Evolutionary conservation across 257 asterid species (phyloP).

Genomic region (Scutellaria galericulata): DNA sequence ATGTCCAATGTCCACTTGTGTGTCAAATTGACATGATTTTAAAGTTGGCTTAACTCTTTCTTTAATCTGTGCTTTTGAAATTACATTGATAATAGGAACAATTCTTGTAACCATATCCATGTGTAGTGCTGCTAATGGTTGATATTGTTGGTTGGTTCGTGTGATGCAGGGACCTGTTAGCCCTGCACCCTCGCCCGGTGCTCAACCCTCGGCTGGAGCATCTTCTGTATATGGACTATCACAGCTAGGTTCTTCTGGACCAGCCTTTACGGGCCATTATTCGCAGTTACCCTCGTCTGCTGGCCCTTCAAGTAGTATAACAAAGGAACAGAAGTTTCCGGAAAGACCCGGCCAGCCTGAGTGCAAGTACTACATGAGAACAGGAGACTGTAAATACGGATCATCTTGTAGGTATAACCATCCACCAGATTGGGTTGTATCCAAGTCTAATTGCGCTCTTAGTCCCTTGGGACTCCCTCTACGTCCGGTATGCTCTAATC

Average conservation of each 20-base stretch:
- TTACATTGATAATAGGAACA: too few species aligned
- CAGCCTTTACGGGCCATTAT: conserved; percentile 59
- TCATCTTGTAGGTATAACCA: conserved; percentile 83
- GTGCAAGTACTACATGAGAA: conserved; percentile 82
- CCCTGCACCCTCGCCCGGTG: conserved; percentile 69
- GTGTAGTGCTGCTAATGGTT: conserved; percentile 21
- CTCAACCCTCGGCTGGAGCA: conserved; percentile 59
- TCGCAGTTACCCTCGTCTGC: conserved; percentile 52
- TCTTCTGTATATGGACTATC: conserved; percentile 64
- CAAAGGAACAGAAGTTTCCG: conserved; percentile 63
- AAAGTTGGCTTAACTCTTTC: neutral
- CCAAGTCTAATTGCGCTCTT: conserved; percentile 55
- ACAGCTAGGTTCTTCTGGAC: conserved; percentile 62
- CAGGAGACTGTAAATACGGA: conserved; percentile 90
- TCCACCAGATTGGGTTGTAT: conserved; percentile 62
- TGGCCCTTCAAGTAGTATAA: conserved; percentile 47
- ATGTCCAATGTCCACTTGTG: too few species aligned
- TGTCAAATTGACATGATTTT: too few species aligned
- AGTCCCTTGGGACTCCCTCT: conserved; percentile 87
- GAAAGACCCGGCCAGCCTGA: conserved; percentile 80
- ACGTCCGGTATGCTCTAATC: conserved; percentile 69
- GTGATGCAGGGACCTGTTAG: conserved; percentile 67
- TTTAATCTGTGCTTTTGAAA: neutral
- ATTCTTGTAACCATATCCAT: too few species aligned
- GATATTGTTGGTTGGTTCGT: conserved; percentile 24